Conservation (phyloP, 2,329 filamentous ascomycete genomes). For the Penicillium fuscoglaucum region DNA sequence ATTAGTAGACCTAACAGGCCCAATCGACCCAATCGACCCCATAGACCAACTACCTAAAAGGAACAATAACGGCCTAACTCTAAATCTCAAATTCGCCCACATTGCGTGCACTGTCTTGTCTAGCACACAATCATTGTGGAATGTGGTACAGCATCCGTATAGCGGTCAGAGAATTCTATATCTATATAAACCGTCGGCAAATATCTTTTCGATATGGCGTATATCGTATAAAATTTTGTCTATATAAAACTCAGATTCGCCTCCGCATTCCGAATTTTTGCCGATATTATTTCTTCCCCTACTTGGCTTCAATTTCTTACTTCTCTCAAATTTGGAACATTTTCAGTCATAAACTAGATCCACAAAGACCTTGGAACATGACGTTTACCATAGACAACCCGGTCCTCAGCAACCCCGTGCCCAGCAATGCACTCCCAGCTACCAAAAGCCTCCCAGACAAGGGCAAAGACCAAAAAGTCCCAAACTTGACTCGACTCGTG, state of each 20-base stretch:
- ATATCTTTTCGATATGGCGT: not conserved
- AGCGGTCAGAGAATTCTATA: slow-evolving; percentile 13
- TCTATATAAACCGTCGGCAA: not conserved
- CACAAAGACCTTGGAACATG: not conserved
- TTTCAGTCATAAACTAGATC: not conserved
- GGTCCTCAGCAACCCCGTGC: not conserved
- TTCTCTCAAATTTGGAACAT: not conserved
- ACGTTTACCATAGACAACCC: not conserved
- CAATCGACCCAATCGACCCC: not conserved
- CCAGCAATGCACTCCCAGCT: not conserved
- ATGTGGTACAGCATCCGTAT: slow-evolving; percentile 21
- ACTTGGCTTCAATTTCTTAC: not conserved
- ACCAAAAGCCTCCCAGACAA: not conserved
- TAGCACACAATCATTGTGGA: slow-evolving; percentile 17
- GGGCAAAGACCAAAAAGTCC: not conserved
- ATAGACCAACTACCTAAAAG: not conserved
- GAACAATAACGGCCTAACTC: not conserved
- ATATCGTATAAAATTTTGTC: not conserved
- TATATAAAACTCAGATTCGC: not conserved
- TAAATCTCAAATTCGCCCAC: not conserved
- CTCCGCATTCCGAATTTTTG: not conserved
- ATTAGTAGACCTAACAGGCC: not conserved
- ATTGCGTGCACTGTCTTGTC: slow-evolving; percentile 23
- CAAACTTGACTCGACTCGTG: slow-evolving; percentile 20
- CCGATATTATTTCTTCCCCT: not conserved